phyloP scores from a whole-genome alignment of 352 stramenopile species.

The Saprolegnia diclina region DNA sequence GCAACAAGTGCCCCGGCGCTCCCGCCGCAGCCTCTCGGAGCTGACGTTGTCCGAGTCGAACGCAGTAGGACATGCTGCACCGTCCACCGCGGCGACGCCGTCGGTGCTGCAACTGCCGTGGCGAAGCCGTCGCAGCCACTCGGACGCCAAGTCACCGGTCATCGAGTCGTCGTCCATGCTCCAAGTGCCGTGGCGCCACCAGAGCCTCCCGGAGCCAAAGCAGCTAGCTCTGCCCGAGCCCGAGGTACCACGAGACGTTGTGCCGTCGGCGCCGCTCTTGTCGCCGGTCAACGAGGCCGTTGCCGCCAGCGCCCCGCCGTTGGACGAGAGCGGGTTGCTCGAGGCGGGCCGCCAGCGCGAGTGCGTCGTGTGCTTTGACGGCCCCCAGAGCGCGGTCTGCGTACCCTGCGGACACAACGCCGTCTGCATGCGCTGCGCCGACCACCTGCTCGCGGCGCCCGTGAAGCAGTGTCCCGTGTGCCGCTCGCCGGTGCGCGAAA shows the following conservation, averaged over 20 bases:
- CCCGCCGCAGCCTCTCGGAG: not conserved
- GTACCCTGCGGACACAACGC: slow-evolving; percentile 83
- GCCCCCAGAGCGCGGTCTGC: slow-evolving; percentile 62
- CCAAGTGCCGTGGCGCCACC: not conserved
- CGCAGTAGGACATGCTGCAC: not conserved
- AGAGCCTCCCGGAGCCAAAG: not conserved
- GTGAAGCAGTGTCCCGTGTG: slow-evolving; percentile 55
- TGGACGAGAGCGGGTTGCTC: not conserved
- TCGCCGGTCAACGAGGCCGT: not conserved
- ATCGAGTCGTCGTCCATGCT: not conserved
- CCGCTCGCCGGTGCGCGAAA: slow-evolving; percentile 59
- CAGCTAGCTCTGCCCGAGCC: not conserved
- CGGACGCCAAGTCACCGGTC: not conserved
- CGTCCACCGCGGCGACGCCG: not conserved
- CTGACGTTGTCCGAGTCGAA: not conserved
- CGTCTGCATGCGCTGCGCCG: slow-evolving; percentile 77
- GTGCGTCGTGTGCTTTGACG: slow-evolving; percentile 83
- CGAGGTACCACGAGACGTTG: not conserved
- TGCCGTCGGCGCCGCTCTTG: not conserved
- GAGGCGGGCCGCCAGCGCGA: slow-evolving; percentile 29
- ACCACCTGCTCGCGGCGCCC: slow-evolving; percentile 52
- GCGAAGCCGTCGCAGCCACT: not conserved
- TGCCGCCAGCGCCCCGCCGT: slow-evolving; percentile 3
- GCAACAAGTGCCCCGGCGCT: not conserved
- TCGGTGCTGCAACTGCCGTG: not conserved